Conservation (phyloP, 1,139 yeast species). For the Lodderomyces pseudojiufengensis region DNA sequence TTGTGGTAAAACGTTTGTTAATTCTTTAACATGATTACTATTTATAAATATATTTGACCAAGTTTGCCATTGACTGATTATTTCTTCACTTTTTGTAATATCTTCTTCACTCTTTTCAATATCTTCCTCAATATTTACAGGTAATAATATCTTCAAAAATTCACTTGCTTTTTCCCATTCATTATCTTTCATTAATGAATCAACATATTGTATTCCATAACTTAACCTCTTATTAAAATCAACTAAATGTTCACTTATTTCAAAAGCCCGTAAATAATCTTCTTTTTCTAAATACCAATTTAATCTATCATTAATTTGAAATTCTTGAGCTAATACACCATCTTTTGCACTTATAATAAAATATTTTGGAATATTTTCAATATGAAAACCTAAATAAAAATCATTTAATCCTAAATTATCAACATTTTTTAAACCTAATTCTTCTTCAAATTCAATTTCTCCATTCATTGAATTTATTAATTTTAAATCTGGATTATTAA, state of each 20-base stretch:
- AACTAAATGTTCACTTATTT: conserved; percentile 58
- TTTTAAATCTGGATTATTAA: conserved; percentile 63
- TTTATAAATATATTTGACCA: conserved; percentile 58
- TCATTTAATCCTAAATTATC: conserved; percentile 75
- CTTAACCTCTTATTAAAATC: conserved; percentile 48
- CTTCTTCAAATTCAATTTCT: conserved; percentile 80
- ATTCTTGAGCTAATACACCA: conserved; percentile 71
- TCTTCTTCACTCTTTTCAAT: conserved; percentile 30
- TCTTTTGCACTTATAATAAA: conserved; percentile 78
- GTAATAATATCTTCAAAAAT: conserved; percentile 43
- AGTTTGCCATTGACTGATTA: conserved; percentile 59
- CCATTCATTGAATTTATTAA: conserved; percentile 64
- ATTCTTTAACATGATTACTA: conserved; percentile 41
- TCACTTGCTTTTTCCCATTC: conserved; percentile 57
- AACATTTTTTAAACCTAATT: conserved; percentile 59
- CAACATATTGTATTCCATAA: conserved; percentile 63
- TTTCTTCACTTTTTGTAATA: conserved; percentile 19
- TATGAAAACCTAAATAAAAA: conserved; percentile 57
- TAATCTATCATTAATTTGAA: conserved; percentile 63
- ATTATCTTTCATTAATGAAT: conserved; percentile 45
- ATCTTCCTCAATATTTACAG: not conserved
- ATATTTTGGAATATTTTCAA: conserved; percentile 43
- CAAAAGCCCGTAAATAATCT: conserved; percentile 69
- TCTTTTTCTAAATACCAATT: conserved; percentile 65
- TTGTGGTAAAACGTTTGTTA: conserved; percentile 56